Evolutionary conservation across 768 basidiomycete genomes (phyloP).

Genomic region (Naematelia aurantialba): DNA sequence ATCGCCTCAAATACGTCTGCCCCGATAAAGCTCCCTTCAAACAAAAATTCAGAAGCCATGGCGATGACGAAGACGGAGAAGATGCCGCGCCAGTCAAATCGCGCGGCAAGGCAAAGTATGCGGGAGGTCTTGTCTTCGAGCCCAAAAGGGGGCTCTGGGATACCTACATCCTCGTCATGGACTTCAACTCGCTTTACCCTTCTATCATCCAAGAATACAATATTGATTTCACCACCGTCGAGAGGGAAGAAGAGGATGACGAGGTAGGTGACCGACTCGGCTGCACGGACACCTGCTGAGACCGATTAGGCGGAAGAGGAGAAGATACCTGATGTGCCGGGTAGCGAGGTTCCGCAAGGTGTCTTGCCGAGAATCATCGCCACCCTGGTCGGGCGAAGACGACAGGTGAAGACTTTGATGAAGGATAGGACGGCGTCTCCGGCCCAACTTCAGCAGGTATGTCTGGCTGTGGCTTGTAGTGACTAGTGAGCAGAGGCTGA

Average conservation of each 20-base stretch:
- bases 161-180: constrained; percentile 96
- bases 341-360: constrained; percentile 67
- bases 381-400: constrained; percentile 84
- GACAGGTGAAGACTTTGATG: constrained; percentile 89
- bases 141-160: constrained; percentile 96
- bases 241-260: constrained; percentile 62
- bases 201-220: constrained; percentile 99
- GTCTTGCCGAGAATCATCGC: constrained; percentile 96
- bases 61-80: constrained; percentile 54
- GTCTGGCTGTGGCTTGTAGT: background rate
- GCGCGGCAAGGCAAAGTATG: constrained; percentile 78
- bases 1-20: constrained; percentile 89
- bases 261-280: constrained; percentile 29
- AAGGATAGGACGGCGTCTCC: constrained; percentile 69
- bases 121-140: constrained; percentile 95
- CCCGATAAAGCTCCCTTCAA: constrained; percentile 90
- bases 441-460: constrained; percentile 77
- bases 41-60: constrained; percentile 57
- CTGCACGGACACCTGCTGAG: constrained; percentile 5
- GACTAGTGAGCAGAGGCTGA: background rate
- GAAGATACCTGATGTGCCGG: constrained; percentile 82
- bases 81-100: constrained; percentile 57
- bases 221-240: constrained; percentile 97
- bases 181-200: constrained; percentile 98
- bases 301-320: constrained; percentile 63